These are phyloP conservation scores for Ustilago trichophora DNA, from an alignment of 1,284 basidiomycete genomes.

Conservation along the genomic window DNA sequence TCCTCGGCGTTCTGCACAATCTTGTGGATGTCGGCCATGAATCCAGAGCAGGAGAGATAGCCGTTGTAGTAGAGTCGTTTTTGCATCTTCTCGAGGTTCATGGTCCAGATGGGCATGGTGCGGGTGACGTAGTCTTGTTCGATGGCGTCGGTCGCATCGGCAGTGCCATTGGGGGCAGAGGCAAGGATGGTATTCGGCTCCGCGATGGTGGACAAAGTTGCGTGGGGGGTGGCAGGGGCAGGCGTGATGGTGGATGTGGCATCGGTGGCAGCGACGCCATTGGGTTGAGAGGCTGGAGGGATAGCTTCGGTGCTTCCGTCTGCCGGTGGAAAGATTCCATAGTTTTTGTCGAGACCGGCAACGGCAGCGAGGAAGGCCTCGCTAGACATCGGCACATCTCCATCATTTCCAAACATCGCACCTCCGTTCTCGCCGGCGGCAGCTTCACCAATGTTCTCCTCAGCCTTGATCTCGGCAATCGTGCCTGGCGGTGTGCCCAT, in stretches of 20 bases:
- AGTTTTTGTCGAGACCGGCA: not conserved
- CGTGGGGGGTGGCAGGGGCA: not conserved
- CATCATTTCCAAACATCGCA: not conserved
- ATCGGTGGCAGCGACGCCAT: slow-evolving; percentile 1
- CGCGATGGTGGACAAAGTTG: not conserved
- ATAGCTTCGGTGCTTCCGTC: slow-evolving; percentile 2
- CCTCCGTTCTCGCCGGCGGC: slow-evolving; percentile 1
- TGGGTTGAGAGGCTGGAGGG: slow-evolving; percentile 23
- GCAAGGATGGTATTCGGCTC: not conserved
- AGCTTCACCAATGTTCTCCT: slow-evolving; percentile 1
- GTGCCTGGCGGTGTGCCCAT: slow-evolving; percentile 14
- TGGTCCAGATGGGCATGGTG: slow-evolving; percentile 62
- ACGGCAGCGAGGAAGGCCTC: slow-evolving; percentile 4
- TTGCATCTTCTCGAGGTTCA: slow-evolving; percentile 83
- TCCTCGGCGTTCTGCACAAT: slow-evolving; percentile 86
- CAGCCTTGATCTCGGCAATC: slow-evolving; percentile 11
- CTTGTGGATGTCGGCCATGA: slow-evolving; percentile 85
- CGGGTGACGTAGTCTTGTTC: slow-evolving; percentile 48
- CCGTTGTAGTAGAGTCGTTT: slow-evolving; percentile 82
- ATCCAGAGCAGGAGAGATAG: slow-evolving; percentile 86
- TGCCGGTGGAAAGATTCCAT: too few species aligned
- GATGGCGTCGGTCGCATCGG: slow-evolving; percentile 15
- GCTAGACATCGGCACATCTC: slow-evolving; percentile 29
- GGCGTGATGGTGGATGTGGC: slow-evolving; percentile 6
- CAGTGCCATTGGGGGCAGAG: not conserved